Base-by-base conservation (phyloP, 1,284 basidiomycete species). In the Moniliella sp. region DNA sequence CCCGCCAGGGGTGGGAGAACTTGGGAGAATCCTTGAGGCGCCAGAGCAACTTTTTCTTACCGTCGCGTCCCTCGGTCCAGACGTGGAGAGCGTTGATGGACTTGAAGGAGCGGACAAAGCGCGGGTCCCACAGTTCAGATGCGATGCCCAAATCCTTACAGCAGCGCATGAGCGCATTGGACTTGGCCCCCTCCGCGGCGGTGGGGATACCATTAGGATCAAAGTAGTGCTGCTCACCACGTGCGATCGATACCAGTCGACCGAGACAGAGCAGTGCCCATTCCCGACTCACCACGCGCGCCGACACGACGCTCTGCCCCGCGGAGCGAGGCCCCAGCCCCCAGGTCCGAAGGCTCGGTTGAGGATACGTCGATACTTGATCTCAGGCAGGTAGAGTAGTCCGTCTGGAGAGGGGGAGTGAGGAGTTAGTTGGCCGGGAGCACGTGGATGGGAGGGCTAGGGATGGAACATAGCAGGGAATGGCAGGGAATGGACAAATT, bases 151-250 rank as follows among this genome's bases (percentile, higher is more conserved):
- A 65, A 55, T 97, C 88, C 60, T 97, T 97, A 66, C 83, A 91
- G 61, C 88, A 94, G 18, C 88, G 69, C 86, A 94, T 93, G 23
- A 97, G 67, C 1, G 88, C 88, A 47, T 97, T 94, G 50, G 78
- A 82, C 64, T 94, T 97, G 65, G 79, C 82, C 0, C 78, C 83
- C 60, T 97, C 88, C 0, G 78, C 80, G 0, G 88, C 88, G 0
- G 86, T 97, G 1, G 88, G 72, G 32, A 97, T 75, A 13, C 84
- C 84, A 0, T 71, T 70, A 2, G 80, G 76, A 53, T 88, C 82
- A 54, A 93, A 97, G 61, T 86, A 94, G 48, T 93, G 83, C 53
- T 94, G 88, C 63, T 97, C 88, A 27, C 88, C 88, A 36, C 88
- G 70, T 1, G 88, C 78, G 39, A 93, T 75, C 4, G 73, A 76